Conservation (phyloP, 306 rosid species). For the Oemleria cerasiformis region DNA sequence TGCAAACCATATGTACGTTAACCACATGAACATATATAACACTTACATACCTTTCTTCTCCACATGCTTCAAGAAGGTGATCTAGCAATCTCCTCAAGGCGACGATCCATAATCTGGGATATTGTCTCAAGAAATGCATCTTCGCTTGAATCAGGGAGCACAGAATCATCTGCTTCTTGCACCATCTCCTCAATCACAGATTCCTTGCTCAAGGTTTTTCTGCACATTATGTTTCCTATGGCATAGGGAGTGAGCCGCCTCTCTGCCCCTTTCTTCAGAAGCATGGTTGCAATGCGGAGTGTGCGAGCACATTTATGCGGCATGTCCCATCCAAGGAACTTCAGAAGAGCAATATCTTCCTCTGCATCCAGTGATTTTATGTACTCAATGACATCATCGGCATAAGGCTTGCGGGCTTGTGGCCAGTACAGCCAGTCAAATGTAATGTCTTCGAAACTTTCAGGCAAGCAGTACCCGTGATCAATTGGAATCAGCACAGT, state of each 20-base stretch:
- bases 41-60: slow-evolving; percentile 19
- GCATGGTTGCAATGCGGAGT: slow-evolving; percentile 84
- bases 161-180: slow-evolving; percentile 60
- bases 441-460: slow-evolving; percentile 92
- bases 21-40: slow-evolving; percentile 32
- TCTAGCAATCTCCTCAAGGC: slow-evolving; percentile 50
- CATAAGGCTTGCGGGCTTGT: slow-evolving; percentile 73
- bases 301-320: slow-evolving; percentile 75
- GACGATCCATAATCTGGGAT: slow-evolving; percentile 65
- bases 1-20: slow-evolving; percentile 37
- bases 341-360: slow-evolving; percentile 71
- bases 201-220: slow-evolving; percentile 65
- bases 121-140: slow-evolving; percentile 71
- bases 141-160: slow-evolving; percentile 77
- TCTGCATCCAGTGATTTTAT: slow-evolving; percentile 75
- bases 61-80: slow-evolving; percentile 23
- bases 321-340: slow-evolving; percentile 85
- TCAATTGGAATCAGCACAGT: slow-evolving; percentile 80
- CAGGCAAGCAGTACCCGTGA: slow-evolving; percentile 97
- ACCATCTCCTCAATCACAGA: slow-evolving; percentile 82
- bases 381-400: slow-evolving; percentile 60
- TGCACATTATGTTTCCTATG: slow-evolving; percentile 81
- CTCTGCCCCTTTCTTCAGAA: slow-evolving; percentile 82
- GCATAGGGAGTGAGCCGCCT: slow-evolving; percentile 72
- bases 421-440: slow-evolving; percentile 99